Percentiles rank a stretch among this genome's conserved stretches.
Evolutionary conservation across 164 flowering plant species (phyloP).

Genomic region (Sextonia rubra): DNA sequence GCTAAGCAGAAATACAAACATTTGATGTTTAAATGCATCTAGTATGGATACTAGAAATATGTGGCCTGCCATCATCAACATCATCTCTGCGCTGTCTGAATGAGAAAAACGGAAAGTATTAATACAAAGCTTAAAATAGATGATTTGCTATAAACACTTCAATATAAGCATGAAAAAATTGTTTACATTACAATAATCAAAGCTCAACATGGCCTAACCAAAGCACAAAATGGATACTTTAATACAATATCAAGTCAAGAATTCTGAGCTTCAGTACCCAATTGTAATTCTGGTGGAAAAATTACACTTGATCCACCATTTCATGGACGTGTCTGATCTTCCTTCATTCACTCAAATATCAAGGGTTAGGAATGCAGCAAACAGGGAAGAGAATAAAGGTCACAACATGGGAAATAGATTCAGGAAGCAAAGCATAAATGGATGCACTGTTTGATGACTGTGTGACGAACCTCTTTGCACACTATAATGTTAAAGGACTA

Average conservation of each 20-base stretch:
- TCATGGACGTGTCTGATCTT: neutral
- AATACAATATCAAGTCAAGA: neutral
- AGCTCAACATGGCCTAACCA: neutral
- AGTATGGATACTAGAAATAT: conserved; percentile 11
- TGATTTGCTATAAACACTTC: neutral
- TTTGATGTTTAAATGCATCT: conserved; percentile 6
- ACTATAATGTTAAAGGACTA: neutral
- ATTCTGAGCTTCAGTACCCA: neutral
- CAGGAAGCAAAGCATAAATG: too few relatives aligned
- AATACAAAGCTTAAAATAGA: neutral
- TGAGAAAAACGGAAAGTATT: conserved; percentile 18
- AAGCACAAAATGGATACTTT: neutral
- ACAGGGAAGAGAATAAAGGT: neutral
- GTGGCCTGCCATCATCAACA: conserved; percentile 35
- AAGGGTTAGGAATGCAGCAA: neutral
- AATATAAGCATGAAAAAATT: neutral
- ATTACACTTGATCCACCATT: neutral
- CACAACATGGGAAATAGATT: neutral
- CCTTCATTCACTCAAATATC: neutral
- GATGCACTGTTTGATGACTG: neutral
- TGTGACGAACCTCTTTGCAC: neutral
- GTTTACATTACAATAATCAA: too few relatives aligned
- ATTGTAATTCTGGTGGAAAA: neutral
- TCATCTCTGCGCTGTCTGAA: conserved; percentile 40
- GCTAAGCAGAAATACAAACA: conserved; percentile 11